Base-by-base conservation (phyloP, 495 filamentous ascomycete genomes). In the Xylaria acuta region DNA sequence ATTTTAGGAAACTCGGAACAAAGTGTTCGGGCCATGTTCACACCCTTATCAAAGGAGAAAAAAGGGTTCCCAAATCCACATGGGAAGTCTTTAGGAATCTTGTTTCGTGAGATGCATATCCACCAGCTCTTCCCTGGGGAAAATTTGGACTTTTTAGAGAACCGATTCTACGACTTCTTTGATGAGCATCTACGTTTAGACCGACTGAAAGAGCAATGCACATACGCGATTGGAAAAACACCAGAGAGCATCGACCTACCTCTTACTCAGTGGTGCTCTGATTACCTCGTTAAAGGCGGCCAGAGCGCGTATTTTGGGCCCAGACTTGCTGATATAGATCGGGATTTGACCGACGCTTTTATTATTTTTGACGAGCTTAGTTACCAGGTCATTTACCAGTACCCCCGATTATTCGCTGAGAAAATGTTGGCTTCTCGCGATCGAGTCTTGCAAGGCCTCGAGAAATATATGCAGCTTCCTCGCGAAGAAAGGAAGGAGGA, bases 331-430 rank as follows among this genome's bases (percentile, higher is more conserved):
- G 8, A 70, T 30, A 71, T 79, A 20, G 73, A 79, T 20, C 79
- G 76, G 11, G 27, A 71, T 0, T n/a, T 78, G 6, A 43, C 73
- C 5, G 47, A 43, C 9, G 32, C 49, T 9, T 77, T 77, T 34
- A 32, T 73, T 3, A 51, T 56, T 7, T 80, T 80, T 36, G 77
- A 80, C 49, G 72, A 79, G 27, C 32, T 73, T 5, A 73, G 56
- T 64, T 80, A 73, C 72, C 66, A 77, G 69, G 70, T 79, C 14
- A 38, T 74, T 8, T 80, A 76, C 43, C 71, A 73, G 22, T 75
- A 77, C 64, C 78, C 78, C 1, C 25, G 27, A 3, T 64, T 73
- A 8, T 25, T 75, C 27, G 49, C 53, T 5, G 30, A 34, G 7
- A 62, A 73, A 22, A 73, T 79, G 72, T 40, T 47, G 12, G 54